Conservation (phyloP, 2,329 filamentous ascomycete species). For the Arthrobotrys sphaeroides region DNA sequence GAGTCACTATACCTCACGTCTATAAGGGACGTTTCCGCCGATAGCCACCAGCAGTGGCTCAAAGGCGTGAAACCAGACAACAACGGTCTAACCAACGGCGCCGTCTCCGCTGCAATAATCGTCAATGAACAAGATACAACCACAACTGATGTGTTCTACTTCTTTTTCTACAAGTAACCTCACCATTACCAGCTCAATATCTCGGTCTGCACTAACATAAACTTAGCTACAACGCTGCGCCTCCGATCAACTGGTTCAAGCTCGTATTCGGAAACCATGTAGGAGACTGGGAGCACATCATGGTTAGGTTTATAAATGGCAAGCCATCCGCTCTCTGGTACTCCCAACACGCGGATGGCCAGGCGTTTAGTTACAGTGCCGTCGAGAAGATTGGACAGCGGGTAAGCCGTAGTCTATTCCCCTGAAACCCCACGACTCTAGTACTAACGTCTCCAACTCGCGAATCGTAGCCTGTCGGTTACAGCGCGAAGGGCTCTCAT, state of each 20-base stretch:
- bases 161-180: conserved; percentile 71
- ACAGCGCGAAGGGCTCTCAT: conserved; percentile 71
- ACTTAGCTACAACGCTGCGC: conserved; percentile 96
- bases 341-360: conserved; percentile 70
- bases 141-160: conserved; percentile 68
- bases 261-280: conserved; percentile 71
- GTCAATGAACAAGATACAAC: conserved; percentile 66
- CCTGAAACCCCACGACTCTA: not conserved
- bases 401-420: not conserved
- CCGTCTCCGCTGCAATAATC: conserved; percentile 67
- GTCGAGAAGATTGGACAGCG: conserved; percentile 65
- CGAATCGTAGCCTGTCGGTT: conserved; percentile 67
- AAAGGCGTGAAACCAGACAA: conserved; percentile 67
- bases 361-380: conserved; percentile 70
- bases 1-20: conserved; percentile 65
- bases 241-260: conserved; percentile 86
- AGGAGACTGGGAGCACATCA: conserved; percentile 74
- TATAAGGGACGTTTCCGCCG: conserved; percentile 63
- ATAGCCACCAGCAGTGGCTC: conserved; percentile 63
- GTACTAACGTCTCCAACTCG: not conserved
- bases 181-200: too few species aligned
- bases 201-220: too few species aligned
- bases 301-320: conserved; percentile 72
- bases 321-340: conserved; percentile 70
- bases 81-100: conserved; percentile 66